Base-by-base conservation (phyloP, 2,329 filamentous ascomycete genomes). In the Penicillium glabrum region DNA sequence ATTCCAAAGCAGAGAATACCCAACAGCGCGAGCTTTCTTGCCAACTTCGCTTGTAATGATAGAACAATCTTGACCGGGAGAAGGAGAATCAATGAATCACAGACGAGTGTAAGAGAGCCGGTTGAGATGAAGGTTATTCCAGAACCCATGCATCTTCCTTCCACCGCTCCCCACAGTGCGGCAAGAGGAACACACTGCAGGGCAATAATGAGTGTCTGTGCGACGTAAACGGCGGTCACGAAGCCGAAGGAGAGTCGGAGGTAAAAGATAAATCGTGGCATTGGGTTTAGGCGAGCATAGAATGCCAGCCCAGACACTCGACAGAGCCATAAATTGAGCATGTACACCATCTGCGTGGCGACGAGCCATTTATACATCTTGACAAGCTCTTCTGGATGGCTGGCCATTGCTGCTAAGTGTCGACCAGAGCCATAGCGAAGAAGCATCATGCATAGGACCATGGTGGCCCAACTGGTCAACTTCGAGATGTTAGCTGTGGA, bases 341-440 rank as follows among this genome's bases (percentile, higher is more conserved):
- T 62, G 39, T 66, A 66, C 7, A 64, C 41, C 31, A 65, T 45
- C 46, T 64, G 61, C 0, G 58, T 51, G 4, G 61, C 43, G 6
- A 65, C 58, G n/a, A 66, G 59, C 63, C 63, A 65, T 39, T 65
- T 60, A 54, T 61, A 64, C 31, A 66, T 55, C 10, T 41, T 45
- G 19, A 61, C 53, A 5, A 63, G 48, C 7, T 46, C 49, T 19
- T 31, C 29, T 5, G 57, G 52, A 5, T 47, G 27, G 6, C 44
- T 27, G 3, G 58, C 10, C 9, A 64, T 31, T 0, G 58, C 59
- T 13, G 24, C 41, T 3, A 65, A 43, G 37, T 66, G 63, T 6
- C 52, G 46, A 9, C 63, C 62, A n/a, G 57, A 47, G 33, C 63
- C 63, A 33, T 64, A 45, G 1, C 46, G 54, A 16, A 61, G 29